Base-by-base conservation (phyloP, 1,284 basidiomycete species). In the Leccinum pallidistipes region DNA sequence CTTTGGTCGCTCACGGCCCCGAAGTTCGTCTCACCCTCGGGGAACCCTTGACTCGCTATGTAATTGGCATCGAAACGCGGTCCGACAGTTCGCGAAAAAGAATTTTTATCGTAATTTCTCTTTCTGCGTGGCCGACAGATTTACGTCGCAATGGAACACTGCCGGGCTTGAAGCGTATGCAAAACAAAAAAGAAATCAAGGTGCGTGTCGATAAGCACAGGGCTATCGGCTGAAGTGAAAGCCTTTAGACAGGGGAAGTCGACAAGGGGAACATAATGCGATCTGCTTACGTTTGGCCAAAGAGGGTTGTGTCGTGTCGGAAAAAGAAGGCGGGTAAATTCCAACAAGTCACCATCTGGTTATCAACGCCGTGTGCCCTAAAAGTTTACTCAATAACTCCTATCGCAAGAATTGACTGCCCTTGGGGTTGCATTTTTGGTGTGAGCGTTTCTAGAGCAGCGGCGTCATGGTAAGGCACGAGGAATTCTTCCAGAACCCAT, bases 301-400 rank as follows among this genome's bases (percentile, higher is more conserved):
- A 40, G 58, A 62, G 66, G 66, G 57, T 31, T 50, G 57, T 38
- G n/a, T 38, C 47, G 3, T 27, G 52, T 36, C 45, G 50, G 55
- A 53, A 59, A 57, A 61, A 57, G 45, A 55, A 47, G 27, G 21
- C 51, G 47, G 27, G 36, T 49, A 55, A 52, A 50, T 45, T 29
- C 49, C 38, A 43, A 52, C 49, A 53, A 47, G 53, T 27, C 56
- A 21, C 55, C 49, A 60, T 58, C 43, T 54, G 56, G 56, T 31
- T 52, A 47, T 34, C 64, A 40, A 47, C 12, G 43, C 36, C 49
- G 16, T 58, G 58, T 53, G 40, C 54, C 58, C 61, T 68, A 63
- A 61, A 68, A 61, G 36, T 62, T 62, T 27, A 56, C 45, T 47
- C 45, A 47, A 70, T 65, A 36, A 24, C 31, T 53, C 58, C 56